Evolutionary conservation across 129 eudicot genomes (phyloP), one percentile per base, ranked within the genome.

Genomic region (Rutidosis leptorrhynchoides): DNA sequence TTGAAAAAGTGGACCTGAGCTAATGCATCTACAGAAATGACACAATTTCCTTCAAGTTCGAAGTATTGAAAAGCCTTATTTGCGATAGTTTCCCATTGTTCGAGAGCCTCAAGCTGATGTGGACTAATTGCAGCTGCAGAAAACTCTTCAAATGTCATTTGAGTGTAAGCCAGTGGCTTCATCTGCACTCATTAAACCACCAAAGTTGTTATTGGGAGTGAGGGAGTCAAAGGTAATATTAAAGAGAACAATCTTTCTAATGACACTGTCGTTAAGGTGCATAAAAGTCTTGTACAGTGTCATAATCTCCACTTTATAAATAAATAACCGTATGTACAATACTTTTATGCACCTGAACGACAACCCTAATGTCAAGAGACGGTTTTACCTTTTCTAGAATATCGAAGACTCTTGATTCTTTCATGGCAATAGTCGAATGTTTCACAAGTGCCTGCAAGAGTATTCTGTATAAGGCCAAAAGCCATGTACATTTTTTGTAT

Each of bases 41-140:
- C 66, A 7, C 88, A 84, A 64, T 88, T 93, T 45, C 98, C 98
- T 78, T 93, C 95, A 68, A 73, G 71, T 79, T 93, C 98, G 46
- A 93, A 93, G 56, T 78, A 61, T 24, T 81, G 82, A 72, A 83
- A 92, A 21, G 98, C 98, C 2, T 58, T 55, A 25, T 59, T 74
- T 7, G 96, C 95, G 22, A 88, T 88, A 3, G 62, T 74, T 56
- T 88, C 98, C 98, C 98, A 88, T 21, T 64, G 81, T 66, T 93
- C 91, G 58, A 83, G 96, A 73, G 92, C 98, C 82, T 93, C 98
- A 4, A 93, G 87, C 77, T 93, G 98, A 77, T 93, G 78, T 11
- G 86, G 67, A 70, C 89, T 93, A 7, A 82, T 80, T 19, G 96
- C 89, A 49, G 99, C 99, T 5, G 88, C 97, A 61, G 97, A 84